Base-by-base conservation (phyloP, 2,329 filamentous ascomycete species). In the Ramularia endophylla region DNA sequence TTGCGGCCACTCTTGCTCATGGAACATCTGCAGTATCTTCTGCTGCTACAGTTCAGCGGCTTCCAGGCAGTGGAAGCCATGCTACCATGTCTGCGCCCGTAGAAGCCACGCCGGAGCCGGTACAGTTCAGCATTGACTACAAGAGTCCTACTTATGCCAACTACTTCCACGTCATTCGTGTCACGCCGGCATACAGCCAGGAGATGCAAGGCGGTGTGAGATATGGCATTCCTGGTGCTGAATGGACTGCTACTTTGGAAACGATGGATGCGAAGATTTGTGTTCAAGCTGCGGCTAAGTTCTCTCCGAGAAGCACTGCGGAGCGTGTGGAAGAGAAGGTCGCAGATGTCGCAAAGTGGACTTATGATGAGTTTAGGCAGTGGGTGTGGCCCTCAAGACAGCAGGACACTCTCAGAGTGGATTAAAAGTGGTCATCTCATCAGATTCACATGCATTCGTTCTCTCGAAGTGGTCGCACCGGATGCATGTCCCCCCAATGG, bases 81-180 rank as follows among this genome's bases (percentile, higher is more conserved):
- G 59, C 59, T 20, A 59, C 54, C 19, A 55, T 61, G 46, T 41
- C 52, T 15, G 27, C 36, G 27, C 33, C 41, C 2, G 18, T 41
- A 9, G 35, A 40, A 1, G 31, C 43, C 13, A 16, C 50, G 28
- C 27, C 40, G 8, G 63, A 64, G 30, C 66, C 67, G 2, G 58
- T 56, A 18, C 60, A 65, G 9, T 44, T 72, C 43, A 66, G 62
- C 30, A 57, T 88, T 36, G 71, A 73, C 39, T 89, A 87, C 60
- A 69, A 74, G 31, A 72, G 71, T 42, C 80, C 79, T 0, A 78
- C 80, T 6, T 61, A 70, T 27, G 74, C 77, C 28, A 73, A 75
- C 39, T 66, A 70, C 28, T 85, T 83, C 59, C 86, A 85, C 62
- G 68, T 83, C 22, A 64, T 87, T 5, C 68, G 72, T 41, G 69